phyloP scores from a whole-genome alignment of 176 grass and related monocot species.

The Aegilops longissima region DNA sequence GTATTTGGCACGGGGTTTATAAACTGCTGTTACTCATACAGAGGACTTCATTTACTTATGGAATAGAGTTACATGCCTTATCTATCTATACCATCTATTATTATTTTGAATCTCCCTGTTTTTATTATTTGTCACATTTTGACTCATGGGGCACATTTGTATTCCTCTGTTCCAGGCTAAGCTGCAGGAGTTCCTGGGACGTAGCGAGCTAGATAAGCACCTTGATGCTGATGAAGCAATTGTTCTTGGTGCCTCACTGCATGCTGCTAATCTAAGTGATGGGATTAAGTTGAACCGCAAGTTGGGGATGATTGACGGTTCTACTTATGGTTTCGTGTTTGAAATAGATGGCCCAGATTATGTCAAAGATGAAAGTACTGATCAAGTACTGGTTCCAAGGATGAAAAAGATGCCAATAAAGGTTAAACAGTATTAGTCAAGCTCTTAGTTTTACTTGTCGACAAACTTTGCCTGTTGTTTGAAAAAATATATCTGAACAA shows the following conservation, averaged over 20 bases:
- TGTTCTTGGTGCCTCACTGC: constrained; percentile 91
- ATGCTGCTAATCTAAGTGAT: constrained; percentile 97
- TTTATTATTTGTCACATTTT: neutral
- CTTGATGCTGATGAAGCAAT: constrained; percentile 99
- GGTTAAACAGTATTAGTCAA: constrained; percentile 25
- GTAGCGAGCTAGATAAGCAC: constrained; percentile 79
- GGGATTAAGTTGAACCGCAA: constrained; percentile 99
- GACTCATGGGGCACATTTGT: neutral
- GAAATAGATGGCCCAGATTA: constrained; percentile 72
- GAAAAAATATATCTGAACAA: neutral
- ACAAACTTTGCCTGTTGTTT: neutral
- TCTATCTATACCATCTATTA: neutral
- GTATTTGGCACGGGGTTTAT: neutral
- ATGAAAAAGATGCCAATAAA: constrained; percentile 99
- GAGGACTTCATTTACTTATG: neutral
- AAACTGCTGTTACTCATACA: neutral
- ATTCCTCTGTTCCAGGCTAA: constrained; percentile 65
- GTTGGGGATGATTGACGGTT: constrained; percentile 96
- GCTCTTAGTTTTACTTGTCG: neutral
- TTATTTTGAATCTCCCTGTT: constrained; percentile 1
- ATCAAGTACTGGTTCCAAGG: constrained; percentile 73
- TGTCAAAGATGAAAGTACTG: constrained; percentile 74
- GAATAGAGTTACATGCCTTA: neutral
- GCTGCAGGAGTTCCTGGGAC: constrained; percentile 87
- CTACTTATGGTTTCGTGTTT: constrained; percentile 82